phyloP scores from a whole-genome alignment of 345 rosid species.

The Abelmoschus esculentus region DNA sequence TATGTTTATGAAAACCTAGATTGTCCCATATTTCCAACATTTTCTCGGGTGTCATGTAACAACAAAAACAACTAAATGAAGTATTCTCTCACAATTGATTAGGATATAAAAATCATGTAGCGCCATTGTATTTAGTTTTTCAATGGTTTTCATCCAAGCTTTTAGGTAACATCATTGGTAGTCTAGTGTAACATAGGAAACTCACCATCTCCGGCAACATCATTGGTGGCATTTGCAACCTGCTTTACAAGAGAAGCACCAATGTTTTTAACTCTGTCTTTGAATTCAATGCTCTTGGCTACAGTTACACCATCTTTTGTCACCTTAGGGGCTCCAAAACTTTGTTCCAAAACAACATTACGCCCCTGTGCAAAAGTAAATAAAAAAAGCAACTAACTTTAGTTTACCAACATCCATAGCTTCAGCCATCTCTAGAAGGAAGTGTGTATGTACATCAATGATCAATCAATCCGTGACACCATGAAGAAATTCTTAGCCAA shows the following conservation, averaged over 20 bases:
- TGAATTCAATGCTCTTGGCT: conserved; percentile 47
- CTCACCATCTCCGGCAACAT: conserved; percentile 48
- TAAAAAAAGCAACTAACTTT: neutral
- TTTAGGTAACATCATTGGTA: neutral
- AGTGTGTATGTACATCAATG: too few relatives aligned
- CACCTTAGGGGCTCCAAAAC: conserved; percentile 48
- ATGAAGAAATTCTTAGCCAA: too few relatives aligned
- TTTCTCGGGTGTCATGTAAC: neutral
- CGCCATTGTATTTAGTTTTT: neutral
- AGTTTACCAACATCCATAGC: neutral
- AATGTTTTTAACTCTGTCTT: conserved; percentile 39
- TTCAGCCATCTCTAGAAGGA: too few relatives aligned
- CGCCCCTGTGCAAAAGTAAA: conserved; percentile 29
- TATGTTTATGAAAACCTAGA: neutral
- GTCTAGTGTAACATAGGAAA: neutral
- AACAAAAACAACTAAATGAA: neutral
- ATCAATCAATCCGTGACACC: too few relatives aligned
- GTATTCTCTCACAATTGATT: neutral
- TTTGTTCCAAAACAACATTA: conserved; percentile 47
- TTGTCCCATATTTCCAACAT: neutral
- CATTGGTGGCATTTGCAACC: conserved; percentile 51
- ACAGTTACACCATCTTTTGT: conserved; percentile 55
- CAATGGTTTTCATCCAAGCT: neutral
- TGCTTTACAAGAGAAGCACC: conserved; percentile 55
- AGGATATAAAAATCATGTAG: neutral